Evolutionary conservation across 2,329 filamentous ascomycete genomes (phyloP).

Genomic region (Pseudogymnoascus sp.): DNA sequence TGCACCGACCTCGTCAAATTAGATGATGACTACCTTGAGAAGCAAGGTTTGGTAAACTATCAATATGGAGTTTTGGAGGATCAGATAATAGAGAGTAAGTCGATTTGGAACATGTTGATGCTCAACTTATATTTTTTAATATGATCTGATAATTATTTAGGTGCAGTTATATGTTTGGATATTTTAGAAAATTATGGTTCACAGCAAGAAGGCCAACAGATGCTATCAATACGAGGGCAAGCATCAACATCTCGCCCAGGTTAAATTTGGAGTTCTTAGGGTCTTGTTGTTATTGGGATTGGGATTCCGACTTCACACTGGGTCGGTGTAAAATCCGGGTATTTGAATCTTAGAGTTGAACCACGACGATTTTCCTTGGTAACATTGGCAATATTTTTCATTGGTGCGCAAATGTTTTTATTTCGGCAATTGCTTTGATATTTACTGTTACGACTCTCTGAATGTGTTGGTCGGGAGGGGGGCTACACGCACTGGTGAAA

Average conservation of each 20-base stretch:
- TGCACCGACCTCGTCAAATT: constrained; percentile 73
- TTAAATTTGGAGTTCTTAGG: neutral
- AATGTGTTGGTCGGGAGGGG: neutral
- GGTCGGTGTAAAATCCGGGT: neutral
- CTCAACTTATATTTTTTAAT: neutral
- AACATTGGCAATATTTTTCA: neutral
- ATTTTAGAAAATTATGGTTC: neutral
- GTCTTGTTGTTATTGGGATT: neutral
- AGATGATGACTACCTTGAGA: constrained; percentile 72
- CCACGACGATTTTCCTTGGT: neutral
- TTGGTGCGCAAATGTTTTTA: neutral
- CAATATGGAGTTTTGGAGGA: constrained; percentile 97
- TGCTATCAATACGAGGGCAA: neutral
- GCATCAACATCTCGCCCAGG: neutral
- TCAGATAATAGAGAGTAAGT: constrained; percentile 74
- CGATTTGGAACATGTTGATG: neutral
- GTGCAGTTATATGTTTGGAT: neutral
- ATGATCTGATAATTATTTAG: neutral
- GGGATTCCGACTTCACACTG: neutral
- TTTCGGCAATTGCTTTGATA: neutral
- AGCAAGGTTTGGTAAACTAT: constrained; percentile 92
- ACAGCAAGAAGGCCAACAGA: neutral
- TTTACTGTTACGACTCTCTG: neutral
- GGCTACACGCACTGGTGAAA: neutral
- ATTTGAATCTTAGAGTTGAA: neutral